phyloP scores from a whole-genome alignment of 805 yeast genomes.

The Scheffersomyces stipitis region DNA sequence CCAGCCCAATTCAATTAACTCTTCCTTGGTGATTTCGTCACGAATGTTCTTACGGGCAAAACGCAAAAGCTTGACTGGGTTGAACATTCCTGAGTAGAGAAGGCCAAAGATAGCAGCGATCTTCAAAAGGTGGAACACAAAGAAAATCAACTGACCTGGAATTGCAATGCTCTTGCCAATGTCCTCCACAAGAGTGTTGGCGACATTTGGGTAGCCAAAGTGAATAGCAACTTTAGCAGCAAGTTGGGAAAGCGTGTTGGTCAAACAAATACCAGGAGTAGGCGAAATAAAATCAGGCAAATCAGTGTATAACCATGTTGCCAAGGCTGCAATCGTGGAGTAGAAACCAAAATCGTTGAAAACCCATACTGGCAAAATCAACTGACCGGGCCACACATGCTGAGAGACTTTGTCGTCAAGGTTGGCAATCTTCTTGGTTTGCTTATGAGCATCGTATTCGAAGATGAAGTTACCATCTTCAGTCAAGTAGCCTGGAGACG shows the following conservation, averaged over 20 bases:
- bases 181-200: constrained; percentile 51
- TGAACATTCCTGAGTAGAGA: constrained; percentile 69
- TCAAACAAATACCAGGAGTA: constrained; percentile 85
- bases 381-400: constrained; percentile 85
- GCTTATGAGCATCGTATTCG: constrained; percentile 55
- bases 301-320: constrained; percentile 87
- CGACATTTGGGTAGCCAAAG: constrained; percentile 44
- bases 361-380: constrained; percentile 74
- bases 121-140: constrained; percentile 70
- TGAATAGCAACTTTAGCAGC: constrained; percentile 19
- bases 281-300: constrained; percentile 87
- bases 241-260: constrained; percentile 50
- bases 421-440: constrained; percentile 45
- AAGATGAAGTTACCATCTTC: constrained; percentile 79
- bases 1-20: constrained; percentile 79
- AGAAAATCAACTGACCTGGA: constrained; percentile 64
- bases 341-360: constrained; percentile 44
- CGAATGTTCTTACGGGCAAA: constrained; percentile 27
- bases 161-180: constrained; percentile 36
- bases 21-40: constrained; percentile 46
- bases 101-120: constrained; percentile 52
- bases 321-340: constrained; percentile 39
- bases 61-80: constrained; percentile 55
- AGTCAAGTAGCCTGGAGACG: constrained; percentile 79
- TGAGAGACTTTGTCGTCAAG: constrained; percentile 52